phyloP scores from a whole-genome alignment of 2,329 filamentous ascomycete species.

The Cladophialophora exuberans region DNA sequence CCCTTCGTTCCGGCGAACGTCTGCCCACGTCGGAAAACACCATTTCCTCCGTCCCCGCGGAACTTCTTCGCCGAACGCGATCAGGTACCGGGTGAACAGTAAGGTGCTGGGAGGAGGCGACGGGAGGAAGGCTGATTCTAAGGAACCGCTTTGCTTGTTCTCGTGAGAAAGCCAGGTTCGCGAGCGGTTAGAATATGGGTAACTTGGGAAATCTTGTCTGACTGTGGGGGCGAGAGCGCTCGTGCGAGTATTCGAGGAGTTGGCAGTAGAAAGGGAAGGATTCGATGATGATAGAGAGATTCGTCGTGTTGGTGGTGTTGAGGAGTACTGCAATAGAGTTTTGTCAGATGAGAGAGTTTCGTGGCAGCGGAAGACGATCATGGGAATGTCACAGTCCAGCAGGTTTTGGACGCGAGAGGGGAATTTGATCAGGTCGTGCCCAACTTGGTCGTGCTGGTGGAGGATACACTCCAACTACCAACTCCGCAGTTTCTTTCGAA shows the following conservation, averaged over 20 bases:
- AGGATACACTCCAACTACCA: constrained; percentile 1
- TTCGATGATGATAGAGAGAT: too few species aligned
- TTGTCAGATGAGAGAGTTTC: background rate
- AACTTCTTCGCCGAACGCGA: constrained; percentile 42
- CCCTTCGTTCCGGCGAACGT: constrained; percentile 28
- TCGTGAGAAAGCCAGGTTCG: constrained; percentile 50
- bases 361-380: background rate
- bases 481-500: constrained; percentile 7
- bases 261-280: too few species aligned
- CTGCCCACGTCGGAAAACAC: constrained; percentile 30
- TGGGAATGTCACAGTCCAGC: background rate
- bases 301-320: background rate
- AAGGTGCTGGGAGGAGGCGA: constrained; percentile 34
- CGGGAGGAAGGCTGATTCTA: constrained; percentile 42
- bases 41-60: constrained; percentile 37
- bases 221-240: too few species aligned
- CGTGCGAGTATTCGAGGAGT: too few species aligned
- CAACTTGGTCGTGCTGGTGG: constrained; percentile 4
- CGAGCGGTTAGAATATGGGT: background rate
- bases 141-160: constrained; percentile 53
- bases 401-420: constrained; percentile 6
- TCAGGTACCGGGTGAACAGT: constrained; percentile 37
- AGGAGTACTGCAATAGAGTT: background rate
- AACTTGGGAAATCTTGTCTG: too few species aligned
- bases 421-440: constrained; percentile 3